These are phyloP conservation scores for Durotheca rogersii DNA, from an alignment of 495 filamentous ascomycete genomes.

Conservation along the genomic window DNA sequence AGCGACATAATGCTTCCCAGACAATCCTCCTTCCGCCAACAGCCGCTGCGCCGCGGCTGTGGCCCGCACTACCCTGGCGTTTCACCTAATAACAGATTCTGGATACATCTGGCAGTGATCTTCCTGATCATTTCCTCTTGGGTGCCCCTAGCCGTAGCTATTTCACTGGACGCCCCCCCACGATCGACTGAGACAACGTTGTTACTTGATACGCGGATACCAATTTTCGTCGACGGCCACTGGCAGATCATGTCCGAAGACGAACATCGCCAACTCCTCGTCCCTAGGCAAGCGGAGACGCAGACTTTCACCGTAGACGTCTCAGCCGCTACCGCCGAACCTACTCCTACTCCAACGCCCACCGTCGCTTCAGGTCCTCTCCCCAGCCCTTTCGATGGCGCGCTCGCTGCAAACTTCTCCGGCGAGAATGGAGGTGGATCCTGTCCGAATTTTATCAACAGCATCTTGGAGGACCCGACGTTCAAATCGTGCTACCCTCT, in stretches of 20 bases:
- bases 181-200: conserved; percentile 37
- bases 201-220: conserved; percentile 40
- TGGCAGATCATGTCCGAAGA: conserved; percentile 45
- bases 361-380: conserved; percentile 45
- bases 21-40: conserved; percentile 16
- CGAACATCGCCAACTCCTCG: conserved; percentile 29
- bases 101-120: conserved; percentile 36
- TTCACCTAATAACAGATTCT: conserved; percentile 31
- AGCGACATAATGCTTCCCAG: conserved; percentile 17
- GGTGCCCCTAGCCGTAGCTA: conserved; percentile 35
- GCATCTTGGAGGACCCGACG: conserved; percentile 61
- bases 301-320: conserved; percentile 41
- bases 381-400: conserved; percentile 71
- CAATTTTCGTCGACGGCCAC: conserved; percentile 32
- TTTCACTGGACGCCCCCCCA: conserved; percentile 31
- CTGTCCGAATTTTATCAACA: conserved; percentile 69
- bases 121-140: conserved; percentile 39
- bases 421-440: conserved; percentile 37
- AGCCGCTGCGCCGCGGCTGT: conserved; percentile 26
- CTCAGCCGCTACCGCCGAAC: conserved; percentile 34
- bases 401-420: conserved; percentile 65
- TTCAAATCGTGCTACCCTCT: conserved; percentile 72
- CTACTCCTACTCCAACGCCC: conserved; percentile 32
- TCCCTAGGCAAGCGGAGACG: conserved; percentile 21
- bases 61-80: conserved; percentile 21